A percentile compares a stretch with the other conserved stretches of the same genome.
Evolutionary conservation across 768 basidiomycete species (phyloP).

Genomic region (Russula brevipes): DNA sequence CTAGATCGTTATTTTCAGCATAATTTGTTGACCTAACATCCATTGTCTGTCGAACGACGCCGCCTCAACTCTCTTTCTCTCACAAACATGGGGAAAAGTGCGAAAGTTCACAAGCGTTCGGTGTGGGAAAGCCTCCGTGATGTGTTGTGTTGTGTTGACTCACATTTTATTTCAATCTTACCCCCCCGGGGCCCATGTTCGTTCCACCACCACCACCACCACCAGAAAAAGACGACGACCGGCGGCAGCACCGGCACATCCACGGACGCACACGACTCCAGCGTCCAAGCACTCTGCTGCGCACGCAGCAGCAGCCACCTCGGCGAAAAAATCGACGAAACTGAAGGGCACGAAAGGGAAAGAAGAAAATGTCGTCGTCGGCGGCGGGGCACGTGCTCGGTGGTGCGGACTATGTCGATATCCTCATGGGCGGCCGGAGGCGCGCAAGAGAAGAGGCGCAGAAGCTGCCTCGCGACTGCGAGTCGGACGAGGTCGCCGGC

Average conservation of each 20-base stretch:
- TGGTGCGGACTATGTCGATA: constrained; percentile 69
- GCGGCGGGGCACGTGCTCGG: constrained; percentile 49
- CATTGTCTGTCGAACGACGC: no score
- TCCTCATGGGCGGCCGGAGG: constrained; percentile 66
- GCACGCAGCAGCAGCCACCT: constrained; percentile 24
- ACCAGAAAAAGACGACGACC: constrained; percentile 29
- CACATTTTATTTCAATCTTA: no score
- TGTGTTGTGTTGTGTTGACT: no score
- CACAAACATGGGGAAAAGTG: constrained; percentile 55
- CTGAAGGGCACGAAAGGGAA: constrained; percentile 33
- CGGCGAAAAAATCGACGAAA: constrained; percentile 43
- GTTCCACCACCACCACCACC: neutral
- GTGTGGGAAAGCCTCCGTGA: constrained; percentile 29
- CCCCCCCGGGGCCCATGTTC: no score
- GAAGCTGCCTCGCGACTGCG: constrained; percentile 42
- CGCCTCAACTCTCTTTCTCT: neutral
- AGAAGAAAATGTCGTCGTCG: neutral
- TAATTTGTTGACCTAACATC: no score
- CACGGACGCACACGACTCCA: constrained; percentile 4
- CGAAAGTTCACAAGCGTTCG: constrained; percentile 58
- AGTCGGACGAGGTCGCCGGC: no score
- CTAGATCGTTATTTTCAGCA: neutral
- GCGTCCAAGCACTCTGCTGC: constrained; percentile 22
- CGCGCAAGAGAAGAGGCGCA: constrained; percentile 62
- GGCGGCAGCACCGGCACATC: constrained; percentile 4